Evolutionary conservation across 805 yeast genomes (phyloP).

Genomic region (Soucietia sequanensis): DNA sequence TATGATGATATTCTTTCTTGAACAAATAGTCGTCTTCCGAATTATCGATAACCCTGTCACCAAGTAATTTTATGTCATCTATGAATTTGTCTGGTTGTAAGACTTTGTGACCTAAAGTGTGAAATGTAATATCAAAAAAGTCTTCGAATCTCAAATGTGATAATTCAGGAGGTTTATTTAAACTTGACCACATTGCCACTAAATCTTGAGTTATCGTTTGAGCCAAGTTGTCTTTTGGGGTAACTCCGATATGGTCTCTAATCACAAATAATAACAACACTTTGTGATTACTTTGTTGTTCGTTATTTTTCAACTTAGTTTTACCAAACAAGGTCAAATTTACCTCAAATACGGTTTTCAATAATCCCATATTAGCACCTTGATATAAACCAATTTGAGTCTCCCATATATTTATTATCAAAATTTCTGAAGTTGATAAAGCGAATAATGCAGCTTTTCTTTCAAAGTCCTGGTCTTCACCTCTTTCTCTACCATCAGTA

Average conservation of each 20-base stretch:
- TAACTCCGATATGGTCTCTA: constrained; percentile 86
- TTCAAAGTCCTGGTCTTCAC: constrained; percentile 98
- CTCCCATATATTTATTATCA: constrained; percentile 95
- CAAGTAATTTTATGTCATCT: constrained; percentile 58
- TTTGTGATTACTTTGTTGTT: constrained; percentile 55
- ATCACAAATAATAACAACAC: constrained; percentile 81
- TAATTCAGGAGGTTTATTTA: constrained; percentile 71
- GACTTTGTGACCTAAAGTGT: constrained; percentile 80
- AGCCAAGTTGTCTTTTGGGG: constrained; percentile 73
- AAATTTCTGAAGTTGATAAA: constrained; percentile 82
- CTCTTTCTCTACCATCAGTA: constrained; percentile 96
- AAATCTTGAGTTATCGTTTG: constrained; percentile 70
- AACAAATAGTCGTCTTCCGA: constrained; percentile 45
- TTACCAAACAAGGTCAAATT: constrained; percentile 81
- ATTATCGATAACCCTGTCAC: constrained; percentile 53
- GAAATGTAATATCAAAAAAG: constrained; percentile 83
- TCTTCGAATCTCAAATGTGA: constrained; percentile 58
- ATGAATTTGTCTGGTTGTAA: constrained; percentile 72
- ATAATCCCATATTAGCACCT: constrained; percentile 94
- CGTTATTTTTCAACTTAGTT: constrained; percentile 29
- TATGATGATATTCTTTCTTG: constrained; percentile 72
- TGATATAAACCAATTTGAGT: constrained; percentile 95
- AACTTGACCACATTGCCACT: constrained; percentile 70
- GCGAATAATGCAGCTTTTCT: constrained; percentile 96
- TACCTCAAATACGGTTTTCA: constrained; percentile 95